Conservation (phyloP, 2,329 filamentous ascomycete genomes). For the Myrmaecium sp. region DNA sequence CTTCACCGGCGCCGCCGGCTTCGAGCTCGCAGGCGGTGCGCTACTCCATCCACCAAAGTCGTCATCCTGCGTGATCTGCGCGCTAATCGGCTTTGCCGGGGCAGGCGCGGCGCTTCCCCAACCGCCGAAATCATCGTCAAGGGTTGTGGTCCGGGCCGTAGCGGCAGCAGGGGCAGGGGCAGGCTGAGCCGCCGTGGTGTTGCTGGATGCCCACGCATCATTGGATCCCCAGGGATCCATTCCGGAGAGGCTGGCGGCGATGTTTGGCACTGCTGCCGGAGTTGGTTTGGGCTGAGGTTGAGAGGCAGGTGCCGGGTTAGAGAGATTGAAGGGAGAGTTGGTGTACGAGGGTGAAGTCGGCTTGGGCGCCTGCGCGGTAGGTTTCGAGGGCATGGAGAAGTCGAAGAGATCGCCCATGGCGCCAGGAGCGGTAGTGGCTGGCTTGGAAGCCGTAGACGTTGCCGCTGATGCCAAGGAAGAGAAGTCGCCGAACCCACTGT, state of each 20-base stretch:
- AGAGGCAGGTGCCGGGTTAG: slow-evolving; percentile 28
- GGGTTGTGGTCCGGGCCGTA: slow-evolving; percentile 21
- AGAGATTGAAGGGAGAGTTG: slow-evolving; percentile 71
- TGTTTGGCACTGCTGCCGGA: slow-evolving; percentile 12
- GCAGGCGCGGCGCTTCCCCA: slow-evolving; percentile 48
- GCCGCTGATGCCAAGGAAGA: slow-evolving; percentile 45
- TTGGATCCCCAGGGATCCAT: slow-evolving; percentile 69
- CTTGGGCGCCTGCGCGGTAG: slow-evolving; percentile 13
- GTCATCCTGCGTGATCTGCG: slow-evolving; percentile 72
- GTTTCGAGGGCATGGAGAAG: slow-evolving; percentile 30
- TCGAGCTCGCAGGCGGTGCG: slow-evolving; percentile 39
- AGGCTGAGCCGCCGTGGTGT: slow-evolving; percentile 27
- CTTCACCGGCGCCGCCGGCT: slow-evolving; percentile 27
- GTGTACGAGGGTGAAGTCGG: slow-evolving; percentile 15
- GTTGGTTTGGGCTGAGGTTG: slow-evolving; percentile 14
- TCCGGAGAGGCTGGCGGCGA: slow-evolving; percentile 24
- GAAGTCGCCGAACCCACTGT: slow-evolving; percentile 43
- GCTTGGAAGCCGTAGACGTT: slow-evolving; percentile 26
- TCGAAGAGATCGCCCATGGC: slow-evolving; percentile 65
- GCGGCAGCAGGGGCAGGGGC: slow-evolving; percentile 16
- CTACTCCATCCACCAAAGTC: slow-evolving; percentile 95
- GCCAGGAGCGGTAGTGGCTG: slow-evolving; percentile 33
- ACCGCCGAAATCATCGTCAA: slow-evolving; percentile 31
- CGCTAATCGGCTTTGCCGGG: slow-evolving; percentile 25
- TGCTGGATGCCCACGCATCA: slow-evolving; percentile 63